These are phyloP conservation scores for Colletotrichum eleusines DNA, from an alignment of 2,329 filamentous ascomycete genomes.

Conservation along the genomic window DNA sequence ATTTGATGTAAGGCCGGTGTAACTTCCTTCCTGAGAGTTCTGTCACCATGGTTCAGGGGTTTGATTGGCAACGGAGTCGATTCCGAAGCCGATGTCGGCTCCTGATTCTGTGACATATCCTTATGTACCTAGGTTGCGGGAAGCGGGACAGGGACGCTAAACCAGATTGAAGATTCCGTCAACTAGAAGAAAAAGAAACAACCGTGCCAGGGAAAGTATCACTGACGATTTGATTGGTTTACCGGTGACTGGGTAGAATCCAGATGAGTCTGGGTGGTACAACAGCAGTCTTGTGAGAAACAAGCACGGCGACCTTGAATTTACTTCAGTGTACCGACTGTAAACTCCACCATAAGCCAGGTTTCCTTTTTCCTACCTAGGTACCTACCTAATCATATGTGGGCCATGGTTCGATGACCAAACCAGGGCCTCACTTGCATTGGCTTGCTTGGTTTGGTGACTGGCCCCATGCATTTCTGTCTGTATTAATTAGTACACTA, in stretches of 20 bases:
- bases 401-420: background rate
- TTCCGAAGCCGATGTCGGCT: background rate
- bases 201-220: too few relatives aligned
- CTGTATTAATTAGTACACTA: too few relatives aligned
- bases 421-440: background rate
- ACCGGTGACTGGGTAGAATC: too few relatives aligned
- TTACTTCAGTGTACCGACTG: background rate
- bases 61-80: background rate
- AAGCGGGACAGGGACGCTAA: background rate
- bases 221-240: too few relatives aligned
- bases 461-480: background rate
- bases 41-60: background rate
- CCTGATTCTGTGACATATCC: background rate
- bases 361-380: background rate
- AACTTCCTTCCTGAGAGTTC: background rate
- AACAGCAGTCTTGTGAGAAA: background rate
- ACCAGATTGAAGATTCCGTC: too few relatives aligned
- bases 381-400: too few relatives aligned
- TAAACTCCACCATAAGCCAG: background rate
- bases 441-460: background rate
- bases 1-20: too few relatives aligned
- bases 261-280: too few relatives aligned
- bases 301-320: background rate
- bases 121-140: background rate
- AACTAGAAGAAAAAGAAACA: too few relatives aligned